These are phyloP conservation scores for Scytalidium lignicola DNA, from an alignment of 2,329 filamentous ascomycete species.

Conservation along the genomic window DNA sequence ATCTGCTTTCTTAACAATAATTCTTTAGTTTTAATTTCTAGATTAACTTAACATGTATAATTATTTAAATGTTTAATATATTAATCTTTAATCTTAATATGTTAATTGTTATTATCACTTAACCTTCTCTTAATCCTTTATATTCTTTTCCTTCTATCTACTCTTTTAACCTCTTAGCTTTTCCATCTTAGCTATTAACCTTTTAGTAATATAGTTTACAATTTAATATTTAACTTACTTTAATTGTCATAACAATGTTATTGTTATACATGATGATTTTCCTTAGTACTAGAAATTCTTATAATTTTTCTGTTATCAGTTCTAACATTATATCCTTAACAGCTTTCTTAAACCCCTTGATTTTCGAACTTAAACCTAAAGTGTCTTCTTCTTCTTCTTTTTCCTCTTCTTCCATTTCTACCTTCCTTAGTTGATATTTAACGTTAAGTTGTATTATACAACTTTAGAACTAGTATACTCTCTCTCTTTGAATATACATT, in stretches of 20 bases:
- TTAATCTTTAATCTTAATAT: slow-evolving; percentile 1
- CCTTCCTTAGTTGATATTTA: not conserved
- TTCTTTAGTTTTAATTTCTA: too few species aligned
- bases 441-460: not conserved
- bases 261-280: not conserved
- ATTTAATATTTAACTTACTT: not conserved
- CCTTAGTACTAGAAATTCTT: not conserved
- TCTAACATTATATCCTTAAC: not conserved
- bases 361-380: not conserved
- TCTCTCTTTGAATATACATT: not conserved
- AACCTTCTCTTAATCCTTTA: not conserved
- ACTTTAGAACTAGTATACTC: not conserved
- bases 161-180: not conserved
- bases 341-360: not conserved
- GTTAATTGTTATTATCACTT: not conserved
- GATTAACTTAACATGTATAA: too few species aligned
- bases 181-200: not conserved
- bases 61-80: not conserved
- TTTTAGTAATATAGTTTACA: not conserved
- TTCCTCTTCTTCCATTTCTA: not conserved
- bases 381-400: too few species aligned
- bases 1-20: too few species aligned
- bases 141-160: not conserved
- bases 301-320: not conserved
- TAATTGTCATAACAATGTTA: not conserved